Conservation (phyloP, 2,329 filamentous ascomycete species). For the Colletotrichum paranaense region DNA sequence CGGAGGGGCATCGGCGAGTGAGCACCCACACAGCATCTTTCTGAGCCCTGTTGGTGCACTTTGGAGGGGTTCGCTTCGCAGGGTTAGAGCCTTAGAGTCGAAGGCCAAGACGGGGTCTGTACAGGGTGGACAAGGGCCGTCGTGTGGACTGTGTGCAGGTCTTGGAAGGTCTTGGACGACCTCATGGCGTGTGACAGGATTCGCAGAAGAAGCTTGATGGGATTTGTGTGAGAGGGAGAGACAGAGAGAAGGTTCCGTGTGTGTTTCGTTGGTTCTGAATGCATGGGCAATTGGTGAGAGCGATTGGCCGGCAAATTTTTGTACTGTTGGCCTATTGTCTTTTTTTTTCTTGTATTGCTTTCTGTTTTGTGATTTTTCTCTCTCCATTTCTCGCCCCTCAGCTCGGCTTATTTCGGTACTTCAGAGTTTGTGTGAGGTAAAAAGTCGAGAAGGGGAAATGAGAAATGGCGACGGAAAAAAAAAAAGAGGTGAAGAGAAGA, state of each 20-base stretch:
- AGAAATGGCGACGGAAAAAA: neutral
- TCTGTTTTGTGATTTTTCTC: neutral
- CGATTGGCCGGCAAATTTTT: neutral
- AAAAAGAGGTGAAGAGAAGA: neutral
- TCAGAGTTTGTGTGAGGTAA: neutral
- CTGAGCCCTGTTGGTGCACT: neutral
- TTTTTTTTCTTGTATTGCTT: neutral
- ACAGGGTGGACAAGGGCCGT: conserved; percentile 32
- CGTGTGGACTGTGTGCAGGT: conserved; percentile 27
- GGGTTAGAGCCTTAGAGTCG: conserved; percentile 19
- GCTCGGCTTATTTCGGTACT: conserved; percentile 24
- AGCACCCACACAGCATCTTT: neutral
- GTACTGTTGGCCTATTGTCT: neutral
- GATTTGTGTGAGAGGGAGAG: neutral
- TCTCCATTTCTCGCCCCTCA: conserved; percentile 7
- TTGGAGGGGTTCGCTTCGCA: conserved; percentile 11
- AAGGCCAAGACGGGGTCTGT: conserved; percentile 33
- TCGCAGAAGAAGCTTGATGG: neutral
- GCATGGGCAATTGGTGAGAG: neutral
- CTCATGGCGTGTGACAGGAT: conserved; percentile 26
- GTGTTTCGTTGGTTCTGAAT: conserved; percentile 1
- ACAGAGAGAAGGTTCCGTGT: neutral
- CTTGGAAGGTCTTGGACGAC: conserved; percentile 33
- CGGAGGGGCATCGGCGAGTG: conserved; percentile 7
- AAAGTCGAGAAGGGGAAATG: neutral